Base-by-base conservation (phyloP, 768 basidiomycete genomes). In the Artomyces pyxidatus region DNA sequence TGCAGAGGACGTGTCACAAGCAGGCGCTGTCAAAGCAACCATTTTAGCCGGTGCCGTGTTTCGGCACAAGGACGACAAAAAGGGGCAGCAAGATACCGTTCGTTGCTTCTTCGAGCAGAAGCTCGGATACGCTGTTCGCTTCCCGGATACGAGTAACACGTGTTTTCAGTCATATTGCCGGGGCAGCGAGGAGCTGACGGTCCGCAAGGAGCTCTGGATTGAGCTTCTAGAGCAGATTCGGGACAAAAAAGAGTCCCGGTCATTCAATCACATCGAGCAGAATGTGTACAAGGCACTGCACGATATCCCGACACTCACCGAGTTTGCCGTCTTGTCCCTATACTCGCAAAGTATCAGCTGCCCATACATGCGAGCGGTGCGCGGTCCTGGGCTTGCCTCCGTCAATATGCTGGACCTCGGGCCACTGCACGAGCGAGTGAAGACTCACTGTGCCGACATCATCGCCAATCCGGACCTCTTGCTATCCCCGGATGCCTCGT, bases 231-330 rank as follows among this genome's bases (percentile, higher is more conserved):
- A 54, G 28, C 30, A 56, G 4, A 30, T 58, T n/a, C 26, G 44
- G 11, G 42, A 61, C 41, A 12, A 38, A 30, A 63, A 66, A 48
- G 50, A 57, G 12, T 47, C 45, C 25, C 42, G 37, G 11, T 53
- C 38, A 2, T 42, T 49, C 27, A 67, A 48, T 23, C 57, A 67
- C 41, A 59, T 67, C 42, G 61, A 67, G 39, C 26, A 52, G 28
- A 66, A 66, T 48, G 30, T 61, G 12, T 50, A 45, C 27, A 58
- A 39, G 6, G 63, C 53, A 29, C 49, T 66, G 0, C 28, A 51
- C 6, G 58, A 59, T 41, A 26, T 39, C 5, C 46, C 48, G 1
- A 65, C 58, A 0, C 40, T 58, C 14, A 51, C 55, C 1, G 62
- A 65, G 32, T 43, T 64, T 5, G 57, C 54, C 12, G 60, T 55